phyloP scores from a whole-genome alignment of 148 eudicot genomes.

The Nepenthes gracilis region DNA sequence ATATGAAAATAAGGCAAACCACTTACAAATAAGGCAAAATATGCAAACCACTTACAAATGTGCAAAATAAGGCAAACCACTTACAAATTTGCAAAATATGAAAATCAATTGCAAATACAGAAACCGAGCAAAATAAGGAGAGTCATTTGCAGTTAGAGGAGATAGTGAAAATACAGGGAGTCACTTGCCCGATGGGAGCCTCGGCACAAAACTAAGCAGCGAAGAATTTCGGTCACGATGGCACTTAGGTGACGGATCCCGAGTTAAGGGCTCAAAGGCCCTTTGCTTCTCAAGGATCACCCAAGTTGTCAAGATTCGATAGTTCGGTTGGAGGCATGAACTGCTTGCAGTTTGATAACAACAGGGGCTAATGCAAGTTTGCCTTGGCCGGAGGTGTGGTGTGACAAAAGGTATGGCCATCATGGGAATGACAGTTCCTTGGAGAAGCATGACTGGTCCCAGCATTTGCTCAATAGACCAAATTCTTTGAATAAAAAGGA shows the following conservation, averaged over 20 bases:
- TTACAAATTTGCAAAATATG: no score
- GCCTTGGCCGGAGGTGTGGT: constrained; percentile 33
- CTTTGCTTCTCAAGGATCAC: constrained; percentile 23
- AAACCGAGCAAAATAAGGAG: no score
- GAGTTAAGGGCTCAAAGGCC: constrained; percentile 32
- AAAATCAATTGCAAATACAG: no score
- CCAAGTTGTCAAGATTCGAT: constrained; percentile 42
- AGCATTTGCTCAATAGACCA: constrained; percentile 32
- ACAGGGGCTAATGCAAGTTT: constrained; percentile 16
- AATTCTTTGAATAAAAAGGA: constrained; percentile 24
- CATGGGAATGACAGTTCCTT: constrained; percentile 25
- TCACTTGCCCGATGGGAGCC: no score
- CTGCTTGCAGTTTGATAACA: constrained; percentile 30
- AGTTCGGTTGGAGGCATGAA: constrained; percentile 41
- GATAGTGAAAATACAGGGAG: no score
- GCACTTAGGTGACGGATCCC: neutral
- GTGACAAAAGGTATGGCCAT: constrained; percentile 15
- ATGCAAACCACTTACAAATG: no score
- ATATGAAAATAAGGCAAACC: no score
- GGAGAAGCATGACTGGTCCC: constrained; percentile 23
- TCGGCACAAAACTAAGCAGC: no score
- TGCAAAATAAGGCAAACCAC: no score
- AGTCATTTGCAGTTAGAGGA: no score
- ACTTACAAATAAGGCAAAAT: no score
- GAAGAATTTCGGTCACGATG: no score